Conservation (phyloP, 2,329 filamentous ascomycete species). For the Neopestalotiopsis sp. region DNA sequence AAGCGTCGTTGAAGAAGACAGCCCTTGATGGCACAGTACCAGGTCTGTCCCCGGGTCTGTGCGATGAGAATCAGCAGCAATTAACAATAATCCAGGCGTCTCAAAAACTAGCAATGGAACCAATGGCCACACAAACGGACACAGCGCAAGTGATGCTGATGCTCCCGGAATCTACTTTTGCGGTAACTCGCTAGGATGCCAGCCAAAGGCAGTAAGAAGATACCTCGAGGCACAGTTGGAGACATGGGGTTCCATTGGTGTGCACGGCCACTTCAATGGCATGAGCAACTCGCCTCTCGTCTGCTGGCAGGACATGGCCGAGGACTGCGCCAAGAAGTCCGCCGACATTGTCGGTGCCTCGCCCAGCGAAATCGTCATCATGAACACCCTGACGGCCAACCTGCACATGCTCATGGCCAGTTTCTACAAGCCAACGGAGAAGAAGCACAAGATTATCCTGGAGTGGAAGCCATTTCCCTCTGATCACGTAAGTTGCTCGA, state of each 20-base stretch:
- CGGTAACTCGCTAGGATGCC: slow-evolving; percentile 86
- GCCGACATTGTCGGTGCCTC: slow-evolving; percentile 77
- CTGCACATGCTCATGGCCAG: slow-evolving; percentile 82
- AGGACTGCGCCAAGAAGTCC: slow-evolving; percentile 72
- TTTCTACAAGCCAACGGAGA: slow-evolving; percentile 75
- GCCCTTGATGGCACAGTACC: slow-evolving; percentile 53
- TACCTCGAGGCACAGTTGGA: slow-evolving; percentile 84
- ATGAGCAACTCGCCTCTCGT: slow-evolving; percentile 71
- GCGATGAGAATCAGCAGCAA: neutral
- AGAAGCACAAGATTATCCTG: slow-evolving; percentile 78
- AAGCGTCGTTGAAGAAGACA: slow-evolving; percentile 70
- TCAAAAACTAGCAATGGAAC: slow-evolving; percentile 30
- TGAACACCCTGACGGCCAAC: slow-evolving; percentile 86
- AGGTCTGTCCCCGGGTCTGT: slow-evolving; percentile 34
- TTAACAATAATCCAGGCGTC: neutral
- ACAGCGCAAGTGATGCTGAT: slow-evolving; percentile 34
- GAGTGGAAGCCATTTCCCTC: slow-evolving; percentile 91
- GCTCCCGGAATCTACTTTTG: slow-evolving; percentile 72
- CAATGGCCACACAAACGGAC: slow-evolving; percentile 27
- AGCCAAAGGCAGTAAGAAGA: slow-evolving; percentile 82
- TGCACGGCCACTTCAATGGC: slow-evolving; percentile 80
- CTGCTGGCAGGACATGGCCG: slow-evolving; percentile 80
- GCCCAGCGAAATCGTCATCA: slow-evolving; percentile 77
- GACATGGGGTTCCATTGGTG: slow-evolving; percentile 84
- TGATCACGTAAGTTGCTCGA: slow-evolving; percentile 69